These are phyloP conservation scores for Centrapalus pauciflorus DNA, from an alignment of 129 eudicot species.

Conservation along the genomic window DNA sequence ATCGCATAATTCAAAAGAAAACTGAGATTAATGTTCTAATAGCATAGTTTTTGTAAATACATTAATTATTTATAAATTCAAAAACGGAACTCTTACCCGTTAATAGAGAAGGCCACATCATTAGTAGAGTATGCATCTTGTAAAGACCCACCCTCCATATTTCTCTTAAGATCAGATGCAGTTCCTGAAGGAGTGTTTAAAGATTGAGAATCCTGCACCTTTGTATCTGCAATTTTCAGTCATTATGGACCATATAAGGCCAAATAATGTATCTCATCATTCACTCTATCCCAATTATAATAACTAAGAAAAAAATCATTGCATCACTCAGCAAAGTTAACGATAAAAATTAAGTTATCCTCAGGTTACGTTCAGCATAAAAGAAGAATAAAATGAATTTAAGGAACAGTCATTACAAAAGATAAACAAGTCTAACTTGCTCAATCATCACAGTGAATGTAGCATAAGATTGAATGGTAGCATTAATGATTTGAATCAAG, in stretches of 20 bases:
- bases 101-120: conserved; percentile 35
- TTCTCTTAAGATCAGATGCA: conserved; percentile 20
- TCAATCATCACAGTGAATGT: conserved; percentile 13
- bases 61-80: too few species aligned
- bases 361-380: conserved; percentile 12
- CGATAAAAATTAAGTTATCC: conserved; percentile 5
- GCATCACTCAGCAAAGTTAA: not conserved
- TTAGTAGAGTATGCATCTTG: conserved; percentile 42
- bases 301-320: conserved; percentile 14
- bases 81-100: conserved; percentile 68
- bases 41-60: too few species aligned
- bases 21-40: too few species aligned
- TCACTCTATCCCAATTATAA: not conserved
- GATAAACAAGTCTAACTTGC: conserved; percentile 22
- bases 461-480: conserved; percentile 20
- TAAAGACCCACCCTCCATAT: conserved; percentile 29
- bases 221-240: conserved; percentile 75
- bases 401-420: conserved; percentile 31
- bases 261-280: conserved; percentile 17
- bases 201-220: conserved; percentile 51
- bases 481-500: conserved; percentile 13
- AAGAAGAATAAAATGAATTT: conserved; percentile 10
- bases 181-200: conserved; percentile 33
- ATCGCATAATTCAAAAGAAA: too few species aligned
- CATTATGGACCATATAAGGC: conserved; percentile 39